Evolutionary conservation across 2,329 filamentous ascomycete genomes (phyloP), one percentile per base, ranked within the genome.

Genomic region (Taxawa tesnikishii): DNA sequence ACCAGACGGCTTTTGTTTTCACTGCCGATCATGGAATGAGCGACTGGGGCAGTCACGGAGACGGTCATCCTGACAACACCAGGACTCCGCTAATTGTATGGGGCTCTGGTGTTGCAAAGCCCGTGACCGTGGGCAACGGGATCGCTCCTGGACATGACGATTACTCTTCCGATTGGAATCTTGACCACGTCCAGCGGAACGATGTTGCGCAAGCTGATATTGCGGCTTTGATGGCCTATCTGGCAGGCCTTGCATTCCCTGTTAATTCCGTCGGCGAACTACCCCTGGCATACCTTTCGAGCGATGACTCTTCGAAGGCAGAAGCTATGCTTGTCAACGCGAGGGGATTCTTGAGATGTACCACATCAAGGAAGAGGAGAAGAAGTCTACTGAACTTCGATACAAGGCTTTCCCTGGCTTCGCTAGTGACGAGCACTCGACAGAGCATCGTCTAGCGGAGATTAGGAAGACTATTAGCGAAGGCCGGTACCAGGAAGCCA

Each of bases 21-120:
- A 98, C 92, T 1, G 90, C 90, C 6, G 90, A 98, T 50, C 90
- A 98, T 55, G 90, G 90, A 12, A 98, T 98, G 90, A 96, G 84
- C 50, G 90, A 98, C 56, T 94, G 82, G 79, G 90, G 92, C n/a
- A 96, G 87, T 46, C 92, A 98, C 54, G 92, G 92, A 23, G 90
- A 98, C 54, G 90, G 90, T 6, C 87, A 98, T 56, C 90, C 90
- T 0, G 83, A 98, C 55, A 98, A 96, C 48, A 98, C 90, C 3
- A 74, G 90, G 31, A 98, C 90, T 1, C 90, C 90, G 1, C 63
- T 98, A 18, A 83, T 98, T 43, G 77, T 72, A 3, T 98, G 90
- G 90, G 90, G 90, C 8, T 84, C 90, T 33, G 90, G 90, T 6
- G 73, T 96, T 24, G 84, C 85, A 3, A 70, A 71, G 41, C 90